These are phyloP conservation scores for Eucalyptus erythrocorys DNA, from an alignment of 345 rosid genomes.

Conservation along the genomic window DNA sequence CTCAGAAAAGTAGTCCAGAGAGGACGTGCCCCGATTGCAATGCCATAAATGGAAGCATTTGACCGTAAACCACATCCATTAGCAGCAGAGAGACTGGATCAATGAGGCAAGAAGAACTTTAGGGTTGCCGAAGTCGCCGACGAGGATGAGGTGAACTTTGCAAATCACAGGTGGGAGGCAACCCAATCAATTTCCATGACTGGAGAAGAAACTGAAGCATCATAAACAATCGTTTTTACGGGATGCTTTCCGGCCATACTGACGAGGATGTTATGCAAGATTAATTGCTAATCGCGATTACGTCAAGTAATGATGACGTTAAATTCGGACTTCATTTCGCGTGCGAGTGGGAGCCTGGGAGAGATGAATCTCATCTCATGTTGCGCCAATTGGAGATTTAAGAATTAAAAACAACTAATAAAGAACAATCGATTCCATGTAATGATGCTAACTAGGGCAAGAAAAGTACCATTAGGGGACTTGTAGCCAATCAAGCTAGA, in stretches of 20 bases:
- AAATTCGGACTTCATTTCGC: background rate
- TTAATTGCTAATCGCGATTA: background rate
- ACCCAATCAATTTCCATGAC: too few species aligned
- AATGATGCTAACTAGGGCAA: background rate
- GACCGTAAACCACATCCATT: background rate
- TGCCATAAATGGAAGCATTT: background rate
- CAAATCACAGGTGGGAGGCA: too few species aligned
- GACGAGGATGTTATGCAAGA: background rate
- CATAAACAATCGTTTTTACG: background rate
- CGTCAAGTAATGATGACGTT: background rate
- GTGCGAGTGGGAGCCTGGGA: background rate
- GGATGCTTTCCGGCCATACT: background rate
- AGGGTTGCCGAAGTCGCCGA: too few species aligned
- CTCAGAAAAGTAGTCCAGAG: background rate
- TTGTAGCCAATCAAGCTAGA: background rate
- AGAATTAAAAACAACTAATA: too few species aligned
- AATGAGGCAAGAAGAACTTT: too few species aligned
- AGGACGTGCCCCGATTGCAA: background rate
- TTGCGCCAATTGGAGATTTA: too few species aligned
- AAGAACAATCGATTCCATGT: background rate
- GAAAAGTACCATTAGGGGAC: background rate
- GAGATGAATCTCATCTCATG: background rate
- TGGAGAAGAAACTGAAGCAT: background rate
- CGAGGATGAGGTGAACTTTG: too few species aligned
- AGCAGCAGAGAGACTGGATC: too few species aligned